Evolutionary conservation across 31 red algal species (phyloP).

Genomic region (Bonnemaisonia californica): DNA sequence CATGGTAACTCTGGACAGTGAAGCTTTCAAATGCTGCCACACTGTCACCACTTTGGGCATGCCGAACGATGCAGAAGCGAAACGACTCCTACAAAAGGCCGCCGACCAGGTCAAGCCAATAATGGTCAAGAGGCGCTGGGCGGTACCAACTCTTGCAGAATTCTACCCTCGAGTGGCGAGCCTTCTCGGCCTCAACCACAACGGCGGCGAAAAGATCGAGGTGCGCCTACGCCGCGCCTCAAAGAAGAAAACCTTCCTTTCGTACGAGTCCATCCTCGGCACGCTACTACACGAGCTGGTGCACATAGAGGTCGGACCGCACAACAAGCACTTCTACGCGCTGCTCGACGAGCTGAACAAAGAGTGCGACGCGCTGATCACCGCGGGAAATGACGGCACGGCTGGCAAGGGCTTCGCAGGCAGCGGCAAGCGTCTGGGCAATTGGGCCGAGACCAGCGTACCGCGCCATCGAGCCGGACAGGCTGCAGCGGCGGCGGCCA

Average conservation of each 20-base stretch:
- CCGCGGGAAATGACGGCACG: constrained; percentile 14
- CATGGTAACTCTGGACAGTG: constrained; percentile 63
- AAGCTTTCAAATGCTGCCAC: constrained; percentile 57
- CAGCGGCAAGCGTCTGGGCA: neutral
- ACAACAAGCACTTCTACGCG: constrained; percentile 59
- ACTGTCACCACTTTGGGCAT: constrained; percentile 15
- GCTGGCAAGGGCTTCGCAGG: constrained; percentile 1
- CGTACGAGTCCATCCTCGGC: constrained; percentile 59
- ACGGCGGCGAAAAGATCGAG: constrained; percentile 48
- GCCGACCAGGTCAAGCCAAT: constrained; percentile 40
- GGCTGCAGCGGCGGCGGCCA: constrained; percentile 12
- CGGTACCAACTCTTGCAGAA: constrained; percentile 45
- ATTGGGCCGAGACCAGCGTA: neutral
- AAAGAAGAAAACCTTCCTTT: constrained; percentile 30
- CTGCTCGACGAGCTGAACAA: constrained; percentile 61
- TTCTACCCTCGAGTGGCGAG: constrained; percentile 54
- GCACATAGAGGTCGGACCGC: constrained; percentile 74
- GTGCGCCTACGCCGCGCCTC: constrained; percentile 50
- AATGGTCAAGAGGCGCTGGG: constrained; percentile 43
- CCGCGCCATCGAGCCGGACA: constrained; percentile 6
- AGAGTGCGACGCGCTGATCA: constrained; percentile 45
- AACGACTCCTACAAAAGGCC: constrained; percentile 44
- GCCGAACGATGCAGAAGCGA: constrained; percentile 21
- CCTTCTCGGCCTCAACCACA: constrained; percentile 70
- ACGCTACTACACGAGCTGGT: constrained; percentile 82